Percentiles rank a stretch among this genome's conserved stretches.
phyloP scores from a whole-genome alignment of 2,329 filamentous ascomycete genomes.

The Penicillium sp. region DNA sequence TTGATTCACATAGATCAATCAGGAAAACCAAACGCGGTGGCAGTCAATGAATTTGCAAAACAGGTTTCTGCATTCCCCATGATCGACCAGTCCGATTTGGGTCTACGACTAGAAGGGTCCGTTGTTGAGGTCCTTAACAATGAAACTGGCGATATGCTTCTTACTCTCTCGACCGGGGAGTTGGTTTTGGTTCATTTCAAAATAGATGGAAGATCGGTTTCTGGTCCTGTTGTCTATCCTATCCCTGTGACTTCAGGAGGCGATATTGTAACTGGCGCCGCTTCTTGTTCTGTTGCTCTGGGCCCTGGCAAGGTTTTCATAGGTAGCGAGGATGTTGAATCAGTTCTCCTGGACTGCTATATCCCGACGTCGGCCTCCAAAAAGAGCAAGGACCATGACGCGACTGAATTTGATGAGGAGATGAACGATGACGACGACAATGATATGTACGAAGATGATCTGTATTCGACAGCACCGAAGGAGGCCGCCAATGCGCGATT shows the following conservation, averaged over 20 bases:
- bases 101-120: constrained; percentile 76
- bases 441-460: constrained; percentile 54
- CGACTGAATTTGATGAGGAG: constrained; percentile 48
- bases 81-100: constrained; percentile 77
- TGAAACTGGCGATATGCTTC: constrained; percentile 76
- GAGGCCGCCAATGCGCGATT: constrained; percentile 15
- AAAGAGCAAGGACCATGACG: constrained; percentile 56
- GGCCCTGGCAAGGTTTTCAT: constrained; percentile 71
- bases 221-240: constrained; percentile 70
- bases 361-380: constrained; percentile 59
- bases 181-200: constrained; percentile 75
- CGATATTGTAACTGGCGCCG: constrained; percentile 55
- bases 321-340: constrained; percentile 80
- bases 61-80: constrained; percentile 79
- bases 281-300: constrained; percentile 67
- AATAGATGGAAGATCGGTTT: constrained; percentile 86
- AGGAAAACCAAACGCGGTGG: constrained; percentile 87
- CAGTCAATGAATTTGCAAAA: constrained; percentile 85
- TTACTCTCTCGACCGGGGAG: constrained; percentile 72
- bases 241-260: constrained; percentile 63
- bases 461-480: constrained; percentile 38
- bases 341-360: constrained; percentile 75
- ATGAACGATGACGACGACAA: constrained; percentile 51
- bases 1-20: constrained; percentile 94
- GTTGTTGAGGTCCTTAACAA: constrained; percentile 70